phyloP scores from a whole-genome alignment of 2,329 filamentous ascomycete genomes.

The Alternaria sp. region DNA sequence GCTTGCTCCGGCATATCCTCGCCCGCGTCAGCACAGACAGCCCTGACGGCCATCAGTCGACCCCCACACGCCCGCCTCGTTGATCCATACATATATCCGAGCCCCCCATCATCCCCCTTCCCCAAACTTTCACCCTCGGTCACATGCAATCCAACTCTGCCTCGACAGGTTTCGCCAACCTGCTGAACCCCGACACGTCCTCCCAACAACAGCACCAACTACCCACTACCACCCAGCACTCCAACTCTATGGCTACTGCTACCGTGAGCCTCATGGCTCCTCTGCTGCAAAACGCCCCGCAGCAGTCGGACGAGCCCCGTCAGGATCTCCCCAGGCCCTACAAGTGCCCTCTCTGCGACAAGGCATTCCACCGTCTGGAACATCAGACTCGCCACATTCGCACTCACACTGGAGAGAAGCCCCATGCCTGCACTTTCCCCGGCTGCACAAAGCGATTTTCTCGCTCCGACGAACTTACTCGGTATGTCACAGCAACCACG shows the following conservation, averaged over 20 bases:
- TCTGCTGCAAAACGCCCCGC: conserved; percentile 65
- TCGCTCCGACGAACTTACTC: conserved; percentile 90
- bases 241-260: conserved; percentile 51
- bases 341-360: conserved; percentile 98
- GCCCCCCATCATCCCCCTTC: conserved; percentile 45
- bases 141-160: conserved; percentile 49
- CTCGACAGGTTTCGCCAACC: conserved; percentile 47
- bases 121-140: conserved; percentile 47
- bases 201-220: conserved; percentile 19
- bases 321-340: conserved; percentile 93
- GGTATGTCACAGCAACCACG: conserved; percentile 17
- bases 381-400: conserved; percentile 92
- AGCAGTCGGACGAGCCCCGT: conserved; percentile 61
- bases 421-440: conserved; percentile 92
- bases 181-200: conserved; percentile 46
- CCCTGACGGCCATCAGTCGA: conserved; percentile 33
- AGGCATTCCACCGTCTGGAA: conserved; percentile 97
- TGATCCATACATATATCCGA: conserved; percentile 46
- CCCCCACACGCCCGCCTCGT: conserved; percentile 39
- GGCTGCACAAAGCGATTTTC: conserved; percentile 98
- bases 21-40: conserved; percentile 39
- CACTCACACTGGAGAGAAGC: conserved; percentile 98
- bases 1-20: conserved; percentile 32
- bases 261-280: conserved; percentile 58
- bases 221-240: conserved; percentile 10